Percentiles rank a stretch among this genome's conserved stretches.
Evolutionary conservation across 805 yeast genomes (phyloP).

Genomic region (Pichia insulana): DNA sequence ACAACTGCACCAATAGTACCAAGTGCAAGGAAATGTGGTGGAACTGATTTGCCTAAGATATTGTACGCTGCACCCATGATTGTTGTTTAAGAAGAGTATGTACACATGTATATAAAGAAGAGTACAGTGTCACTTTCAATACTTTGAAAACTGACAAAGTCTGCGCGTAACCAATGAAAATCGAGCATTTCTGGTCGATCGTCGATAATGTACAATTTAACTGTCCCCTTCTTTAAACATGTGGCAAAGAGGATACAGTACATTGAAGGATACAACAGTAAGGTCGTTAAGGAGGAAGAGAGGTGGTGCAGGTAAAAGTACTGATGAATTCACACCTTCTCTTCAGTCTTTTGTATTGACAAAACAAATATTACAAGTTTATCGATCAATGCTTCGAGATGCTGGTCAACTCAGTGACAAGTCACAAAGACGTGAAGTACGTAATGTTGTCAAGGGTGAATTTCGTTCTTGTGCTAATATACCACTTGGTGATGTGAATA

Average conservation of each 20-base stretch:
- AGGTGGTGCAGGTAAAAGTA: no score
- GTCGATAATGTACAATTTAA: no score
- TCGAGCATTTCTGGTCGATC: no score
- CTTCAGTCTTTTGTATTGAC: slow-evolving; percentile 23
- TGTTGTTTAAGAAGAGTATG: background rate
- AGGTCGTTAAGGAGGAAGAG: no score
- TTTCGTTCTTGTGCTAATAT: slow-evolving; percentile 21
- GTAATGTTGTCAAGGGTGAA: slow-evolving; percentile 25
- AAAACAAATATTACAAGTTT: slow-evolving; percentile 23
- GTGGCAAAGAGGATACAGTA: no score
- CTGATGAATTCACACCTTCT: no score
- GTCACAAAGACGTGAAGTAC: slow-evolving; percentile 17
- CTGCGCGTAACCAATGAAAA: no score
- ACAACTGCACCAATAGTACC: slow-evolving; percentile 70
- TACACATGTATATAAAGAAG: no score
- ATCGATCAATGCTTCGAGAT: slow-evolving; percentile 26
- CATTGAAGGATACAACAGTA: no score
- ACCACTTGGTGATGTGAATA: slow-evolving; percentile 8
- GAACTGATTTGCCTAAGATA: slow-evolving; percentile 77
- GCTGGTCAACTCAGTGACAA: slow-evolving; percentile 20
- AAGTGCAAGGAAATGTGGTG: slow-evolving; percentile 77
- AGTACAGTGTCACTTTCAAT: no score
- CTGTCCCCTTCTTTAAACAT: no score
- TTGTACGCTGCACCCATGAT: slow-evolving; percentile 77
- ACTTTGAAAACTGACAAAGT: no score